Base-by-base conservation (phyloP, 768 basidiomycete genomes). In the Rhodosporidiobolus odoratus region DNA sequence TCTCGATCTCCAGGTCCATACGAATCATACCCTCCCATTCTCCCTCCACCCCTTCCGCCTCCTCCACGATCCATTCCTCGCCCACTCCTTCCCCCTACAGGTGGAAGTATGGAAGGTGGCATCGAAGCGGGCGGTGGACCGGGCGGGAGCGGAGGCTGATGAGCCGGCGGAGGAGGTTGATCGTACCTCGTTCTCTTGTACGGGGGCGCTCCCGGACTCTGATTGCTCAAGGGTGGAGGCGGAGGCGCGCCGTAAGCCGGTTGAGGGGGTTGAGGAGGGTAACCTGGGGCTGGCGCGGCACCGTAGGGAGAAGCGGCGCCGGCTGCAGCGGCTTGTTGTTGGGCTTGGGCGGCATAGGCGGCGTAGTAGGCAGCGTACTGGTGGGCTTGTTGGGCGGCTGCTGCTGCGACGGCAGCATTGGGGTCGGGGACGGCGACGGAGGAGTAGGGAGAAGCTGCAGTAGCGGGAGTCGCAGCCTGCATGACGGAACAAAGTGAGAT, bases 61-160 rank as follows among this genome's bases (percentile, higher is more conserved):
- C 53, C 2, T 3, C 4, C 40, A 43, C 58, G n/a, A n/a, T 16
- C 8, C 7, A 62, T 75, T 74, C 16, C n/a, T n/a, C n/a, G n/a
- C n/a, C n/a, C n/a, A n/a, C n/a, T n/a, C n/a, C n/a, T 78, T 79
- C 78, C 78, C 63, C 54, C 75, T 58, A 69, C 66, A 30, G 68
- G 71, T 23, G 65, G 69, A 10, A 61, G 76, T 16, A 50, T 77
- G 68, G 73, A 66, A 23, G 67, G 79, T 74, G 48, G 78, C 77
- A 52, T 80, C 75, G 57, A 79, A 75, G 62, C 80, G 81, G 58
- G 80, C 79, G 54, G 83, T 80, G 50, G 81, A 83, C 80, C 75
- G 0, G 84, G 82, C 75, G 86, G 86, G 74, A 89, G 89, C 71
- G 88, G 88, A 5, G 87, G 86, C 74, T 84, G 89, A 47, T 84